Evolutionary conservation across 352 stramenopile species (phyloP), one percentile per base, ranked within the genome.

Genomic region (Phytophthora gonapodyides): DNA sequence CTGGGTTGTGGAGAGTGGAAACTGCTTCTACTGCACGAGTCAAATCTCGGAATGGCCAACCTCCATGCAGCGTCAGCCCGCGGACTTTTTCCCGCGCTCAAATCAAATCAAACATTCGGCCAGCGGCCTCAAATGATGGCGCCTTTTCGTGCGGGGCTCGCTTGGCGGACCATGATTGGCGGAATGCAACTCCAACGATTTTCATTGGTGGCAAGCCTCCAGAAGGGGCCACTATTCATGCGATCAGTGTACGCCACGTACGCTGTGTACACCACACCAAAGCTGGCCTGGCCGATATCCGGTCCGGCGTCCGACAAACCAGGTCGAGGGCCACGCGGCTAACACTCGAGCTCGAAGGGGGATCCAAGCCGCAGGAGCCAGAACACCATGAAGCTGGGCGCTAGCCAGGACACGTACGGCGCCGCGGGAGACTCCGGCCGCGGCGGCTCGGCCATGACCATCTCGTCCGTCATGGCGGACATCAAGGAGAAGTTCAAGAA

Each of bases 401-500:
- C 64, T n/a, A 69, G 64, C 45, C 76, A 89, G 61, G 80, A 87
- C 53, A 76, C 60, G 42, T 82, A 80, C 68, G 67, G 69, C 54
- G 38, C 59, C 33, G 78, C 68, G 16, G 51, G 76, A 36, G 78
- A 80, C 33, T 68, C 64, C 9, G 76, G 76, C 9, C 69, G 80
- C 24, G 62, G 75, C 13, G 65, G 70, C 36, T 57, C 57, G 27
- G 7, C 66, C 51, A 49, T 80, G 71, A 66, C 82, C 27, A 85
- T 95, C 54, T 89, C 84, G n/a, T 90, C 83, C 7, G 84, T 93
- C 44, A 97, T 99, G 73, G 94, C 98, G 52, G 93, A 97, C 50
- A 87, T 98, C 37, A 98, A 98, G 76, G 97, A 99, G 73, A 99
- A 99, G 84, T 99, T 99, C 71, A 99, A 99, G 79, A 97, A 98